Percentiles rank a stretch among this genome's conserved stretches.
These are phyloP conservation scores for Lipomyces yamadae DNA, from an alignment of 805 yeast genomes.

Conservation along the genomic window DNA sequence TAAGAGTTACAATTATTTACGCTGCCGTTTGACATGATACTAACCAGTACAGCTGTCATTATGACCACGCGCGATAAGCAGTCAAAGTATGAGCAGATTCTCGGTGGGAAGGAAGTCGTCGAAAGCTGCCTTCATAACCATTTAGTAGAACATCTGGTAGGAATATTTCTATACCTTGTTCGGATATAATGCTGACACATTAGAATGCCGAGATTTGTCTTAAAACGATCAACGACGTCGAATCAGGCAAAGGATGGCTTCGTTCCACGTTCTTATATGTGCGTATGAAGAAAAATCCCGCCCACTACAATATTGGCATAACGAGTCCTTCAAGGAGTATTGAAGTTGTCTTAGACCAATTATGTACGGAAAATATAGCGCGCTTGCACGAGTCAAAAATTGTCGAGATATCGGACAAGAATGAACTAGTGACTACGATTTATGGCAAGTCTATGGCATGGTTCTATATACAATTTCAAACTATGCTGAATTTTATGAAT, in stretches of 20 bases:
- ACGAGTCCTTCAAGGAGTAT: conserved; percentile 41
- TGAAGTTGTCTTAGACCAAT: conserved; percentile 46
- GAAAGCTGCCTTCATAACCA: conserved; percentile 50
- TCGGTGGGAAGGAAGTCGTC: conserved; percentile 51
- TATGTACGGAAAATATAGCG: conserved; percentile 47
- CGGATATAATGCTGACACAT: conserved; percentile 34
- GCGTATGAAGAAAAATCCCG: conserved; percentile 50
- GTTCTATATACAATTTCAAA: conserved; percentile 53
- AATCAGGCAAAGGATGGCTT: conserved; percentile 55
- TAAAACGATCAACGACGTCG: conserved; percentile 48
- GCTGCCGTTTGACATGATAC: not conserved
- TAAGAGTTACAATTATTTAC: conserved; percentile 33
- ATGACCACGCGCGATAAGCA: conserved; percentile 51
- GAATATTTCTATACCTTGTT: conserved; percentile 5
- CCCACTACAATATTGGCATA: conserved; percentile 46
- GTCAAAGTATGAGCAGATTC: conserved; percentile 50
- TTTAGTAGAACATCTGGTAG: conserved; percentile 37
- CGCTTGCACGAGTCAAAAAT: conserved; percentile 47
- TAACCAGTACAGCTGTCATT: conserved; percentile 46
- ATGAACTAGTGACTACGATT: conserved; percentile 45
- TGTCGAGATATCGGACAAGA: conserved; percentile 36
- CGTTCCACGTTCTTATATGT: conserved; percentile 57
- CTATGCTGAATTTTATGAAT: conserved; percentile 47
- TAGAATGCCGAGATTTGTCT: conserved; percentile 54
- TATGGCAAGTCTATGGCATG: conserved; percentile 57